phyloP scores from a whole-genome alignment of 202 grass and related monocot species.

The Setaria italica region DNA sequence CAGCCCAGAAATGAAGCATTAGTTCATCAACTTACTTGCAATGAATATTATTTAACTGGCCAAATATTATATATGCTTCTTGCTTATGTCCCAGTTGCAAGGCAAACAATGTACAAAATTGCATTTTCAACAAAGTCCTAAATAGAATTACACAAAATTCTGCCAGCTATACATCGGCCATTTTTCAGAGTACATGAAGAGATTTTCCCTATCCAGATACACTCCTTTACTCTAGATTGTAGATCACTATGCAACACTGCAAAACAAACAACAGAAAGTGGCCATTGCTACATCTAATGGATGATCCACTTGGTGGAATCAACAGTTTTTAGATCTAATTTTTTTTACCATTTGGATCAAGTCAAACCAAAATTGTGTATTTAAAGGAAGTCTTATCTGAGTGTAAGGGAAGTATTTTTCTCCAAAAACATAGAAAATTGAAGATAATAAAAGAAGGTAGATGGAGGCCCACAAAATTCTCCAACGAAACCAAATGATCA shows the following conservation, averaged over 20 bases:
- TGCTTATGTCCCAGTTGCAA: background rate
- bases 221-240: slow-evolving; percentile 29
- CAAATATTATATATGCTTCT: background rate
- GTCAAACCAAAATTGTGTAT: slow-evolving; percentile 25
- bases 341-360: slow-evolving; percentile 22
- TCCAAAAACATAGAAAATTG: slow-evolving; percentile 4
- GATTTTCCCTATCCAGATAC: background rate
- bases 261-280: slow-evolving; percentile 24
- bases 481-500: slow-evolving; percentile 24
- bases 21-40: background rate
- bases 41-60: slow-evolving; percentile 8
- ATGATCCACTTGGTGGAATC: slow-evolving; percentile 32
- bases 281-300: background rate
- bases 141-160: slow-evolving; percentile 33
- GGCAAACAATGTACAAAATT: background rate
- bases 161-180: background rate
- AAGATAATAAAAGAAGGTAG: slow-evolving; percentile 30
- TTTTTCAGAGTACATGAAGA: background rate
- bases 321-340: slow-evolving; percentile 30
- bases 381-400: slow-evolving; percentile 17
- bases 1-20: slow-evolving; percentile 4
- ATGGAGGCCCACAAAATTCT: slow-evolving; percentile 31
- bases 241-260: slow-evolving; percentile 18
- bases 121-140: background rate
- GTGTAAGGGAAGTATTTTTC: slow-evolving; percentile 32